Conservation (phyloP, 177 flowering plant genomes). For the Vitis hybrid region DNA sequence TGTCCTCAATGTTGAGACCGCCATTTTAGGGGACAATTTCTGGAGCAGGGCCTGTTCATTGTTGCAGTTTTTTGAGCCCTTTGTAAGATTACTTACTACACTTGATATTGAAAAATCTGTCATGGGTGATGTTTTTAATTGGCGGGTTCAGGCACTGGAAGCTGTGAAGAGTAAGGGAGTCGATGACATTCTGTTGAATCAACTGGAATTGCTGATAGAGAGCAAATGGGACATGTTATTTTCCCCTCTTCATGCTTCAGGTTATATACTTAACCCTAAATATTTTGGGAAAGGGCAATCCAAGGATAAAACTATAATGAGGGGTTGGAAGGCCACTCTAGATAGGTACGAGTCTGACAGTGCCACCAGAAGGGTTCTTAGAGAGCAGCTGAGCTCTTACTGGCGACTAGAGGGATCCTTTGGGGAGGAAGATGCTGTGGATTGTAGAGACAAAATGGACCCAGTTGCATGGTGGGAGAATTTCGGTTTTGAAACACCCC, state of each 20-base stretch:
- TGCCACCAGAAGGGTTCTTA: constrained; percentile 24
- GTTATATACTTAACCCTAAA: constrained; percentile 34
- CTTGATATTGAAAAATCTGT: constrained; percentile 29
- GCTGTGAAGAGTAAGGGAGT: constrained; percentile 24
- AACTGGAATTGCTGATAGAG: constrained; percentile 31
- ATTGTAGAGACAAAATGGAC: constrained; percentile 44
- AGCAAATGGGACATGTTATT: constrained; percentile 35
- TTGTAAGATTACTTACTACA: constrained; percentile 28
- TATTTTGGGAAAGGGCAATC: constrained; percentile 40
- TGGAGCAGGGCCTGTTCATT: constrained; percentile 31
- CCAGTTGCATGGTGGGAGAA: constrained; percentile 52
- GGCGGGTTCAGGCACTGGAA: constrained; percentile 36
- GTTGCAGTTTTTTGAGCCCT: constrained; percentile 38
- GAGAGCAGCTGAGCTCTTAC: constrained; percentile 41
- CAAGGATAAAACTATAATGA: constrained; percentile 39
- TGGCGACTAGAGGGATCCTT: constrained; percentile 45
- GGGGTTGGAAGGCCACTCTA: constrained; percentile 40
- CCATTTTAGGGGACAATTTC: constrained; percentile 32
- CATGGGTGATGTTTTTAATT: constrained; percentile 31
- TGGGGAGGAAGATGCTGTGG: constrained; percentile 48
- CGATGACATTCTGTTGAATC: constrained; percentile 22
- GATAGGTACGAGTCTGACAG: constrained; percentile 38
- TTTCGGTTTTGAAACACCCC: constrained; percentile 41
- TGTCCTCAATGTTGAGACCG: constrained; percentile 21
- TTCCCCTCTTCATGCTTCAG: constrained; percentile 48